Base-by-base conservation (phyloP, 2,329 filamentous ascomycete species). In the Penicillium olsonii region DNA sequence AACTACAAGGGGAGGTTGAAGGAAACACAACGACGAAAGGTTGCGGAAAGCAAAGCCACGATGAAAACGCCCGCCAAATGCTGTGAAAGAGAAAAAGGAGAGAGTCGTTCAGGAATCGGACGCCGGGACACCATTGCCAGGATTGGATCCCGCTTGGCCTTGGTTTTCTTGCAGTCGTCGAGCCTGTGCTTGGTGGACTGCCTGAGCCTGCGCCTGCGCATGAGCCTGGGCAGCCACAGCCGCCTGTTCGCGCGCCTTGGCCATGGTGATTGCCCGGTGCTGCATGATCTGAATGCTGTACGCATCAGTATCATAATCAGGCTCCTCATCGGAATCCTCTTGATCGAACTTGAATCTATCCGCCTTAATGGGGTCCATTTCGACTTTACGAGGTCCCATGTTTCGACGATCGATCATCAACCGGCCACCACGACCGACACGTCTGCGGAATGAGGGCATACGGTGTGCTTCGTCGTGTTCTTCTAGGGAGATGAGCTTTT, bases 331-430 rank as follows among this genome's bases (percentile, higher is more conserved):
- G 55, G 87, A 87, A 53, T 91, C 89, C 61, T 95, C 89, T 20
- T 87, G 85, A 64, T 95, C 90, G 73, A 90, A 95, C 72, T 91
- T 95, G 82, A 88, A 96, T 53, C 85, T 82, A 66, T 92, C 88
- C 48, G 79, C 72, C 42, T 77, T 79, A 71, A 64, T 69, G 70
- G 68, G 72, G 57, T 75, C 73, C 60, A 70, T 59, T 15, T 73
- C 65, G 70, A 75, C 51, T 76, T 74, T 74, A 62, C 76, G 80
- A 37, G 81, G 69, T 55, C 76, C 80, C 66, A 90, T 76, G 48
- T 87, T 85, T 60, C 88, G 85, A 61, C 91, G 86, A 72, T 97
- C 94, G 59, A 97, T 90, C 82, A 91, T 90, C 59, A 95, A 71
- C 33, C 92, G 85, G 55, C 91, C 90, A 55, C 92, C 80, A 60